Evolutionary conservation across 2,329 filamentous ascomycete species (phyloP).

Genomic region (Sclerotiophoma versabilis): DNA sequence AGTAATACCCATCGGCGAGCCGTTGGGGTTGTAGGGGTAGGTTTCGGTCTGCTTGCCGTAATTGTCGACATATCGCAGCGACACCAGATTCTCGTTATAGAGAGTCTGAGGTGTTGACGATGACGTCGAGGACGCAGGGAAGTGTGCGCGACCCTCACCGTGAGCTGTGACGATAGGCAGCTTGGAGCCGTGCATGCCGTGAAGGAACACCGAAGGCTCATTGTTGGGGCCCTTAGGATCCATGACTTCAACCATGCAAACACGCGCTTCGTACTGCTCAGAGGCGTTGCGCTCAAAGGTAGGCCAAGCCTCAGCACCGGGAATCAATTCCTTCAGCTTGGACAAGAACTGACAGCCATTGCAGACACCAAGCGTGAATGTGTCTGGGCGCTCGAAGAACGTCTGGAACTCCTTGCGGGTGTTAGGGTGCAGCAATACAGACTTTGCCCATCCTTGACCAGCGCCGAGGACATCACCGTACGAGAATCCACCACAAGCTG

Average conservation of each 20-base stretch:
- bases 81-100: constrained; percentile 71
- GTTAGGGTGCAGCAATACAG: constrained; percentile 81
- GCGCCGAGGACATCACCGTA: constrained; percentile 92
- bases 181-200: constrained; percentile 82
- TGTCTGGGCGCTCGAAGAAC: constrained; percentile 89
- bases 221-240: constrained; percentile 58
- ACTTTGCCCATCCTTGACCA: constrained; percentile 96
- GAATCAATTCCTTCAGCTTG: constrained; percentile 81
- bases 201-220: constrained; percentile 78
- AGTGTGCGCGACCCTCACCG: constrained; percentile 82
- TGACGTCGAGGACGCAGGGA: constrained; percentile 49
- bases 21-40: constrained; percentile 92
- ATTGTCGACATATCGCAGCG: constrained; percentile 88
- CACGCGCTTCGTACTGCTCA: constrained; percentile 89
- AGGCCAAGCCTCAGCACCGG: constrained; percentile 82
- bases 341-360: constrained; percentile 97
- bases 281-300: constrained; percentile 84
- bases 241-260: constrained; percentile 82
- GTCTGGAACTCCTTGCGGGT: constrained; percentile 78
- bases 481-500: constrained; percentile 96
- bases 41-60: constrained; percentile 73
- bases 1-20: constrained; percentile 80
- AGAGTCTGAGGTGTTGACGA: constrained; percentile 59
- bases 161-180: constrained; percentile 90
- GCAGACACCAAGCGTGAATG: constrained; percentile 92